Percentiles rank a stretch among this genome's conserved stretches.
phyloP scores from a whole-genome alignment of 1,139 yeast species.

The Yamadazyma diospyri region DNA sequence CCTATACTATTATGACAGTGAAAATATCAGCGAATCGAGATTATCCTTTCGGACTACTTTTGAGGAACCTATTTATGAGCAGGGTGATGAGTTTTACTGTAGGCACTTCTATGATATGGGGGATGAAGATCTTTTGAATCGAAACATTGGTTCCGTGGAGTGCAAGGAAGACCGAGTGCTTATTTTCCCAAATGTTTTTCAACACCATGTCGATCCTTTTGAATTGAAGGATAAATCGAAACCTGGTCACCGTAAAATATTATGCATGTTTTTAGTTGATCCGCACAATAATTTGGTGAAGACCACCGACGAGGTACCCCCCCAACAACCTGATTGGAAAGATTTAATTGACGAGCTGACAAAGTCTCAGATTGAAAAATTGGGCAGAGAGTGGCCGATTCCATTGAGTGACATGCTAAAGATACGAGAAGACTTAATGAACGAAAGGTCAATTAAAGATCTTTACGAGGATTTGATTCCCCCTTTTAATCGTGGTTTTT shows the following conservation, averaged over 20 bases:
- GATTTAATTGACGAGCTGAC: neutral
- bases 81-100: slow-evolving; percentile 26
- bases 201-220: slow-evolving; percentile 40
- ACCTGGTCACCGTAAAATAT: slow-evolving; percentile 37
- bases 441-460: slow-evolving; percentile 21
- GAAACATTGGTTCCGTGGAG: slow-evolving; percentile 23
- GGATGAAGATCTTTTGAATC: slow-evolving; percentile 24
- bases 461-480: slow-evolving; percentile 7
- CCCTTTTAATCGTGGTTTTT: slow-evolving; percentile 10
- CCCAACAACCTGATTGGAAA: slow-evolving; percentile 39
- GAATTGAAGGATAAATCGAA: slow-evolving; percentile 30
- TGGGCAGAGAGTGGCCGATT: slow-evolving; percentile 15
- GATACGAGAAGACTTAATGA: slow-evolving; percentile 28
- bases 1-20: slow-evolving; percentile 40
- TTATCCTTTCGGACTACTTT: slow-evolving; percentile 30
- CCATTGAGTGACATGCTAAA: slow-evolving; percentile 22
- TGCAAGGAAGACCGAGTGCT: slow-evolving; percentile 26
- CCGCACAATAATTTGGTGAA: slow-evolving; percentile 30
- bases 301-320: slow-evolving; percentile 34
- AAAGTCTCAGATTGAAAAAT: neutral
- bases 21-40: slow-evolving; percentile 35
- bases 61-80: slow-evolving; percentile 37
- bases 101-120: slow-evolving; percentile 25
- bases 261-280: slow-evolving; percentile 40
- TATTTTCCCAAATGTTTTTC: slow-evolving; percentile 38